Conservation (phyloP, 306 rosid species). For the Vigna unguiculata region DNA sequence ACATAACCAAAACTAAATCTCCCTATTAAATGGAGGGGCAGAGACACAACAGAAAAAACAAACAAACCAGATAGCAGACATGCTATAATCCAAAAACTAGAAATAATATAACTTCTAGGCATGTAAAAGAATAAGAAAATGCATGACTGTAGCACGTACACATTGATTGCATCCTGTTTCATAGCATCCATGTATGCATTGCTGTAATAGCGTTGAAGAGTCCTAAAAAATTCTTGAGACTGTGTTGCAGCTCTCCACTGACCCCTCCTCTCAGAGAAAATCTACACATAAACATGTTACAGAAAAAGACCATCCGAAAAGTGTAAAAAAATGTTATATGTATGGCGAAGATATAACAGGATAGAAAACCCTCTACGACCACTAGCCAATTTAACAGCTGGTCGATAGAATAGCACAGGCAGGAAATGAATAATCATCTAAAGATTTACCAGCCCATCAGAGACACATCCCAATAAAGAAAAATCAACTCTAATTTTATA, state of each 20-base stretch:
- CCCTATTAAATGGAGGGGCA: constrained; percentile 21
- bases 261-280: constrained; percentile 94
- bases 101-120: constrained; percentile 34
- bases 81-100: constrained; percentile 10
- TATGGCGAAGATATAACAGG: constrained; percentile 13
- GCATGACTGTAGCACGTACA: constrained; percentile 55
- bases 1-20: constrained; percentile 11
- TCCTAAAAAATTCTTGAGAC: constrained; percentile 95
- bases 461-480: constrained; percentile 15
- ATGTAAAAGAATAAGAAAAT: constrained; percentile 9
- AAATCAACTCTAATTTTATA: constrained; percentile 14
- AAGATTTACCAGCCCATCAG: constrained; percentile 4
- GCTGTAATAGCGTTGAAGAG: constrained; percentile 90
- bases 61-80: constrained; percentile 15
- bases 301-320: constrained; percentile 16
- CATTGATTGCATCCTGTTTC: constrained; percentile 91
- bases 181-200: constrained; percentile 85
- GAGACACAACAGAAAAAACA: constrained; percentile 10
- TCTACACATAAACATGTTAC: constrained; percentile 53
- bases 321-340: constrained; percentile 1
- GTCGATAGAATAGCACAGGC: constrained; percentile 7
- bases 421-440: constrained; percentile 36
- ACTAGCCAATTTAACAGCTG: neutral
- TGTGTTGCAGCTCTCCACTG: constrained; percentile 98
- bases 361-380: neutral